Base-by-base conservation (phyloP, 1,139 yeast genomes). In the Hemisphaericaspora lyxosophila region DNA sequence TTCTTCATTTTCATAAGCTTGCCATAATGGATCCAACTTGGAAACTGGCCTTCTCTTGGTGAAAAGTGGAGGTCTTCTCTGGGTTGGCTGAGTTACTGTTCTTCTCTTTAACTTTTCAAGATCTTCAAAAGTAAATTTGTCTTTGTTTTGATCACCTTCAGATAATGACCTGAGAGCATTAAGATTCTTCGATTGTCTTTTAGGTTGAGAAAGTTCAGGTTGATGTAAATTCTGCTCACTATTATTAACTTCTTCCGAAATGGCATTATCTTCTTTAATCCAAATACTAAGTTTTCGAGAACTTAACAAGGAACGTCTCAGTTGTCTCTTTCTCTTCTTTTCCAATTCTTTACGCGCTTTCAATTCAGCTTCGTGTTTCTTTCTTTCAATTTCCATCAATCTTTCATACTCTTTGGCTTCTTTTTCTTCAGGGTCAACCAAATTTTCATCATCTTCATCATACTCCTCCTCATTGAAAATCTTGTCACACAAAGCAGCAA, bases 401-500 rank as follows among this genome's bases (percentile, higher is more conserved):
- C 62, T 65, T 67, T 71, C 72, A 60, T 73, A 66, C 59, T 75
- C 70, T 35, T 48, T 71, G 2, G 75, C 75, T 42, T 64, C 62
- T 62, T 57, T 70, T 55, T 73, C 85, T 60, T 73, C 77, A 35
- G 67, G 73, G 44, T 72, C 77, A 7, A 67, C 59, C 45, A 72
- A 61, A 35, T 60, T 64, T 50, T 75, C 80, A 45, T 80, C 85
- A 41, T 74, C 78, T 49, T 73, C 74, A 47, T 78, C 78, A 53
- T 79, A 78, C 3, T 61, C 67, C 49, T 72, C 76, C 49, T 72
- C 75, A 47, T 78, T 83, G 62, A 84, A 84, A 43, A 84, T 78
- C 57, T 79, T 81, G 60, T 84, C 90, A 67, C 88, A 82, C 34
- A 84, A 66, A 4, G 84, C 75, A 8, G 89, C 92, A 65, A 84